These are phyloP conservation scores for Schizosaccharomyces osmophilus DNA, from an alignment of 805 yeast species.

Conservation along the genomic window DNA sequence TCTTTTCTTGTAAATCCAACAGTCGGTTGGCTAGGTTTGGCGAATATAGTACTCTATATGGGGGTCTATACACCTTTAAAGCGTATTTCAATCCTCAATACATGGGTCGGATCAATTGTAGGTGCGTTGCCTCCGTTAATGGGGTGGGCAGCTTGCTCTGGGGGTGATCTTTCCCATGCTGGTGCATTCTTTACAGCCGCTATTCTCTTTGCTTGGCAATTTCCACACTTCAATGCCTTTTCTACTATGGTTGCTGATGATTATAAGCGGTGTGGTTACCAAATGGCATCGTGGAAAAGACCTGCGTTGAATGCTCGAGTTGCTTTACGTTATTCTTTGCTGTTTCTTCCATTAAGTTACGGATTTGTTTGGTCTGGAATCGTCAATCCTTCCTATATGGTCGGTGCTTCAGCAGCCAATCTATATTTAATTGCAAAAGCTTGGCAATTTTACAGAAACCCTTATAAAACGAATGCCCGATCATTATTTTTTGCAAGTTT, in stretches of 20 bases:
- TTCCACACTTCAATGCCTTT: slow-evolving; percentile 86
- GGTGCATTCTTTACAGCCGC: slow-evolving; percentile 91
- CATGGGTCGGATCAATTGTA: slow-evolving; percentile 98
- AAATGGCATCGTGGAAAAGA: slow-evolving; percentile 88
- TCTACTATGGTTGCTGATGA: slow-evolving; percentile 73
- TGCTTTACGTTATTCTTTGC: slow-evolving; percentile 65
- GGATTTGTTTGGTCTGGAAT: slow-evolving; percentile 57
- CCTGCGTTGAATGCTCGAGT: slow-evolving; percentile 85
- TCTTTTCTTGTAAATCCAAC: slow-evolving; percentile 64
- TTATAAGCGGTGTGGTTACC: slow-evolving; percentile 79
- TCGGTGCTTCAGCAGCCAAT: slow-evolving; percentile 65
- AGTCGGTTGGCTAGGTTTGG: slow-evolving; percentile 57
- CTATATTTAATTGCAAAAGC: slow-evolving; percentile 70
- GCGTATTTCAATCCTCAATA: slow-evolving; percentile 59
- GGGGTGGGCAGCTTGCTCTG: slow-evolving; percentile 93
- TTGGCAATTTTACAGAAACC: slow-evolving; percentile 64
- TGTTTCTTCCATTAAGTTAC: slow-evolving; percentile 81
- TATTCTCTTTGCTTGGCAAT: slow-evolving; percentile 87
- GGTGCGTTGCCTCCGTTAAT: slow-evolving; percentile 96
- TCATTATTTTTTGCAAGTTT: slow-evolving; percentile 85
- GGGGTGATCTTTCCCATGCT: slow-evolving; percentile 38
- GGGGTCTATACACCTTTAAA: slow-evolving; percentile 84
- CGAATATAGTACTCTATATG: slow-evolving; percentile 61
- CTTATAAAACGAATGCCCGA: slow-evolving; percentile 33
- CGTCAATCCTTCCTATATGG: slow-evolving; percentile 54